A percentile compares a stretch with the other conserved stretches of the same genome.
These are phyloP conservation scores for Physaria fendleri DNA, from an alignment of 345 rosid genomes.

Conservation along the genomic window DNA sequence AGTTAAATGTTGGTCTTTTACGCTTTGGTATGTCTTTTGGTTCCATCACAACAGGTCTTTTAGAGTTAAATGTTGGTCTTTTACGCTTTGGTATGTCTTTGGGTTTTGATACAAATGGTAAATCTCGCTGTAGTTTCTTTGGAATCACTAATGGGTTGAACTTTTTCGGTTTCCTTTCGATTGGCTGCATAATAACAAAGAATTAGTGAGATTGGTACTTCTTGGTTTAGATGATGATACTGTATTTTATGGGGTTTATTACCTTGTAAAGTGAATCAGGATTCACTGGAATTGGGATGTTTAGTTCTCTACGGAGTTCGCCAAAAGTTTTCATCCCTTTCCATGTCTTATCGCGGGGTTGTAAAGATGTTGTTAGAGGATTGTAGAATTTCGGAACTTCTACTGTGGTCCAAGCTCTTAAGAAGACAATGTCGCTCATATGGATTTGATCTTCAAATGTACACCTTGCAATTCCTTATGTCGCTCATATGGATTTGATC, in stretches of 20 bases:
- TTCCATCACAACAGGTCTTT: conserved; percentile 80
- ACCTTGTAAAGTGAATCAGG: conserved; percentile 92
- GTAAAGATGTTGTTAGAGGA: conserved; percentile 84
- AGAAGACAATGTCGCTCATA: conserved; percentile 84
- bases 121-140: conserved; percentile 54
- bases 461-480: conserved; percentile 91
- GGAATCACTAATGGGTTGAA: conserved; percentile 76
- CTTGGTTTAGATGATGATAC: neutral
- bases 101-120: conserved; percentile 81
- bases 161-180: conserved; percentile 67
- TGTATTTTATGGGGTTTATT: conserved; percentile 10
- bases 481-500: conserved; percentile 86
- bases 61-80: conserved; percentile 45
- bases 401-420: conserved; percentile 79
- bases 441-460: conserved; percentile 91
- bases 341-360: conserved; percentile 73
- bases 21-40: conserved; percentile 57
- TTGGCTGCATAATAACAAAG: conserved; percentile 39
- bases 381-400: conserved; percentile 71
- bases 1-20: conserved; percentile 48
- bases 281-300: conserved; percentile 64
- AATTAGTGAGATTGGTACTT: neutral
- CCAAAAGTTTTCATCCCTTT: conserved; percentile 89
- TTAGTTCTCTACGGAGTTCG: conserved; percentile 66
- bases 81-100: conserved; percentile 50